Evolutionary conservation across 306 rosid species (phyloP).

Genomic region (Benincasa hispida): DNA sequence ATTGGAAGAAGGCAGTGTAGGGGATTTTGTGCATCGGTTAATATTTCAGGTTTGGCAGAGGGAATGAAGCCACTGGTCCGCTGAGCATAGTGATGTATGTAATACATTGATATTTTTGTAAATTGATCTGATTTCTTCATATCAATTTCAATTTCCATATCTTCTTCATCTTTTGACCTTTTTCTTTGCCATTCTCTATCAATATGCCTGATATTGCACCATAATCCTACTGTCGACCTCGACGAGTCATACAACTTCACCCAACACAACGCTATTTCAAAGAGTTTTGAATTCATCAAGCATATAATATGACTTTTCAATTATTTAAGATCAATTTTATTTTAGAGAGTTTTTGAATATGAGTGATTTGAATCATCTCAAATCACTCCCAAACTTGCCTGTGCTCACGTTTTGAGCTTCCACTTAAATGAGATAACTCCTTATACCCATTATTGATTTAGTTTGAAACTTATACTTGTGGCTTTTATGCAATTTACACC

Average conservation of each 20-base stretch:
- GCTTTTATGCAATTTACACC: neutral
- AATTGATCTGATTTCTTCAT: conserved; percentile 2
- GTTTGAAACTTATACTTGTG: neutral
- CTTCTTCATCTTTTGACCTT: neutral
- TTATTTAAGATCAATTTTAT: too few species aligned
- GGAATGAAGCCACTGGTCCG: conserved; percentile 22
- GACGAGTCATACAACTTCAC: neutral
- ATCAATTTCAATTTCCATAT: neutral
- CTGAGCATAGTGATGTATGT: conserved; percentile 2
- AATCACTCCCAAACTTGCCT: too few species aligned
- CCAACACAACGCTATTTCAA: neutral
- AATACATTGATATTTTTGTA: conserved; percentile 9
- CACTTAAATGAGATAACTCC: neutral
- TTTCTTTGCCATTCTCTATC: neutral
- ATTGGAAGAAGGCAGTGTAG: neutral
- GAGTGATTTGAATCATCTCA: too few species aligned
- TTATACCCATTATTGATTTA: neutral
- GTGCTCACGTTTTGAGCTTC: too few species aligned
- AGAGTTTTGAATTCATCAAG: neutral
- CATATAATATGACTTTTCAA: too few species aligned
- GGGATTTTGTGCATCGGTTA: neutral
- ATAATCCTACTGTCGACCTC: neutral
- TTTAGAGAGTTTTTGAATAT: too few species aligned
- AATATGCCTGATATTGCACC: neutral
- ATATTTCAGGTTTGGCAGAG: neutral